phyloP scores from a whole-genome alignment of 768 basidiomycete species.

The Psilocybe sp. region DNA sequence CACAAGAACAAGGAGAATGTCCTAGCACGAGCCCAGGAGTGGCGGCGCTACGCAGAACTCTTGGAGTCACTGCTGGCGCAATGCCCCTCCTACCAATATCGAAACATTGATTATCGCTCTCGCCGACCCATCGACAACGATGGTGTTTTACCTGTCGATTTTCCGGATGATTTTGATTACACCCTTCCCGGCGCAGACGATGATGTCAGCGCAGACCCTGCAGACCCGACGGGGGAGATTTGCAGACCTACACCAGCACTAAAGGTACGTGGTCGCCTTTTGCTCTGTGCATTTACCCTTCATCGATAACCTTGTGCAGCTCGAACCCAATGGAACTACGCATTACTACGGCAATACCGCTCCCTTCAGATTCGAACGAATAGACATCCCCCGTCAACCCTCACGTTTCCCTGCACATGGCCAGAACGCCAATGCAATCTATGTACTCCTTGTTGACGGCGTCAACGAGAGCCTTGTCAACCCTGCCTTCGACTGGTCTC shows the following conservation, averaged over 20 bases:
- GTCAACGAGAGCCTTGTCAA: conserved; percentile 35
- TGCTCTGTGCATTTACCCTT: neutral
- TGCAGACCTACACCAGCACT: conserved; percentile 37
- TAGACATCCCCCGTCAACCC: conserved; percentile 17
- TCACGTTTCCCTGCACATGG: conserved; percentile 39
- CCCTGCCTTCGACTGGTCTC: conserved; percentile 49
- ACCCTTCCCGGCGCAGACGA: conserved; percentile 15
- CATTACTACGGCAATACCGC: conserved; percentile 41
- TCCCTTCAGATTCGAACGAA: conserved; percentile 35
- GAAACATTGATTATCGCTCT: conserved; percentile 17
- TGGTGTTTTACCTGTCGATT: conserved; percentile 13
- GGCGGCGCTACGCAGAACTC: conserved; percentile 35
- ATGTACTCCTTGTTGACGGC: conserved; percentile 40
- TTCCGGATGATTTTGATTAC: conserved; percentile 15
- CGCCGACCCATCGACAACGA: conserved; percentile 19
- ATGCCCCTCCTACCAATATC: conserved; percentile 28
- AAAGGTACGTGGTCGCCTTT: conserved; percentile 24
- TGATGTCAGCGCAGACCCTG: conserved; percentile 17
- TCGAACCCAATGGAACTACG: conserved; percentile 36
- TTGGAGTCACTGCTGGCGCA: conserved; percentile 42
- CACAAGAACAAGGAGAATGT: conserved; percentile 37
- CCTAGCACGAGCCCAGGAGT: conserved; percentile 33
- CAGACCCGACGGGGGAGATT: conserved; percentile 32
- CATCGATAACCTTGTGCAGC: conserved; percentile 17
- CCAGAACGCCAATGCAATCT: conserved; percentile 34